These are phyloP conservation scores for Friedmanniomyces endolithicus DNA, from an alignment of 495 filamentous ascomycete species.

Conservation along the genomic window DNA sequence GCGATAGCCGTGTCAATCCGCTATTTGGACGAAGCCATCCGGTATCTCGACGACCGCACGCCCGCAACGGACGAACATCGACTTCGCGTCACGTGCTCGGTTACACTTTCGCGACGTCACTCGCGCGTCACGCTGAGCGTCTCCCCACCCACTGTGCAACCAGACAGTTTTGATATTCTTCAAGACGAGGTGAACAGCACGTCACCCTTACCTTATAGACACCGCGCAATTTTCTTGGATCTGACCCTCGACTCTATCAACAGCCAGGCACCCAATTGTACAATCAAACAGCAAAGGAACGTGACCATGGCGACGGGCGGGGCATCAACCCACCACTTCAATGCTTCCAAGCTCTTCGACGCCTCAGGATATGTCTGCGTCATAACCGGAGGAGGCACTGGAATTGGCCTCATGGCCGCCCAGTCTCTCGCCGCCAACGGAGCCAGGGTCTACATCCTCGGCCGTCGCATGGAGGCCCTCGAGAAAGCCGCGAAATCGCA, in stretches of 20 bases:
- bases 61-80: too few relatives aligned
- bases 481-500: constrained; percentile 31
- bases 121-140: not conserved
- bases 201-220: too few relatives aligned
- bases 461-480: constrained; percentile 30
- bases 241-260: not conserved
- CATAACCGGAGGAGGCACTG: constrained; percentile 36
- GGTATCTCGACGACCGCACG: too few relatives aligned
- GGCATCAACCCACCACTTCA: constrained; percentile 31
- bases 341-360: constrained; percentile 45
- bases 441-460: constrained; percentile 34
- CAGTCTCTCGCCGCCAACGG: constrained; percentile 35
- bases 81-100: too few relatives aligned
- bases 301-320: not conserved
- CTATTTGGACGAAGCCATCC: too few relatives aligned
- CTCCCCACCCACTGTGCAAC: not conserved
- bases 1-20: too few relatives aligned
- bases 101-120: not conserved
- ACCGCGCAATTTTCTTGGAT: too few relatives aligned
- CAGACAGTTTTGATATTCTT: too few relatives aligned
- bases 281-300: not conserved
- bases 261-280: not conserved
- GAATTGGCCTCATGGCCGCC: constrained; percentile 35
- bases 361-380: constrained; percentile 51
- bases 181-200: too few relatives aligned